Evolutionary conservation across 2,329 filamentous ascomycete species (phyloP), one percentile per base, ranked within the genome.

Genomic region (Lasiodiplodia hormozganensis): DNA sequence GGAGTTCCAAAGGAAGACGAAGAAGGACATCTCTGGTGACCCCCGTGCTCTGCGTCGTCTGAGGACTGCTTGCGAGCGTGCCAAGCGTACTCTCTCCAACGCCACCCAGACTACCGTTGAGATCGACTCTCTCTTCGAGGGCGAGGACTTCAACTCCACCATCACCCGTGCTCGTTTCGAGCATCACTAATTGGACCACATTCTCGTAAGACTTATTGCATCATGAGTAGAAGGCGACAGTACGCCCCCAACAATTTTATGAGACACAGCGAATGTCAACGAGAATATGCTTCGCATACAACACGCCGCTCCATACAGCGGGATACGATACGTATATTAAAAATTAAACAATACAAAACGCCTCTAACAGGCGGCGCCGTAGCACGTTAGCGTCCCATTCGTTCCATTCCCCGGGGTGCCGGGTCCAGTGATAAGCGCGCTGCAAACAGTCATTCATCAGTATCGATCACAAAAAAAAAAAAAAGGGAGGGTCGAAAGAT

Each of bases 91-190:
- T 73, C 89, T 98, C 67, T 98, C 96, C 82, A 97, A 94, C 85
- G 95, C 93, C 83, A 95, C 96, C 70, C 94, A 97, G 86, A 97
- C 96, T 78, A 96, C 94, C 76, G 93, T 98, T 77, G 96, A 99
- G 86, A 98, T 98, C 78, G 96, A 98, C 86, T 97, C 95, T 75
- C 91, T 99, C 74, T 98, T 96, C 82, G 96, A 98, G 76, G 95
- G 96, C 76, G 93, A 97, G 84, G 96, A 99, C 83, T 97, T 97
- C 87, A 95, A 94, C 85, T 89, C 95, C 81, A 92, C 92, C 83
- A 96, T 99, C 84, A 98, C 96, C 80, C 95, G 96, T 89, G 96
- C 96, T 78, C 92, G 95, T 87, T 99, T 99, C 85, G 96, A 99
- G 85, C 25, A 28, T 28, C 28, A 28, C 28, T 28, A 28, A 28